Evolutionary conservation across 345 rosid species (phyloP), one percentile per base, ranked within the genome.

Genomic region (Murraya paniculata): DNA sequence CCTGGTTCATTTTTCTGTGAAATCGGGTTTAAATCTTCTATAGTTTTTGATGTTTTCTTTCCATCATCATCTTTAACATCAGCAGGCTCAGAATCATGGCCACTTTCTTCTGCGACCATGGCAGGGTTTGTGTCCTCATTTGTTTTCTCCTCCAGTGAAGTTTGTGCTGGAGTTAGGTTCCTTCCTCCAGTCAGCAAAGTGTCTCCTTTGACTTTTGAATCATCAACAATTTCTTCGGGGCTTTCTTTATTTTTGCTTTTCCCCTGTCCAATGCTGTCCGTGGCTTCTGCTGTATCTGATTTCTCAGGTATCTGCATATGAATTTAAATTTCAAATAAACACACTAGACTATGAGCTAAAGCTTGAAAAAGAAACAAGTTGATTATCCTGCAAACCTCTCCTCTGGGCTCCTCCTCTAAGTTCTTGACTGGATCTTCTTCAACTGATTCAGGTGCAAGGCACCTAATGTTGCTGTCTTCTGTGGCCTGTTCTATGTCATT

Each of bases 301-400:
- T 58, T 70, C 68, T 72, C 77, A 9, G 67, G 68, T 50, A 72
- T 73, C 87, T 84, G 71, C 45, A 66, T 3, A 65, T 64, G 3
- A 62, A 48, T 53, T 65, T 53, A 50, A 38, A 30, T 73, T 11
- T 76, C 38, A 68, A 76, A 38, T 64, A 38, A 67, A 53, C 3
- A 74, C 56, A 36, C 50, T 28, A 78, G 60, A 57, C 6, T 53
- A n/a, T 30, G 22, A 36, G 31, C 45, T 33, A 59, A 60, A 14
- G 18, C 45, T 68, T 35, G 22, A 2, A 10, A 35, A 83, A 13
- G 1, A 14, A 61, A 14, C 66, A 59, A 58, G 27, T n/a, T 25
- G 57, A 58, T 19, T 21, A 24, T 64, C 50, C 10, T 1, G 31
- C 78, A 68, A 33, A 82, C 85, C 83, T 82, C 77, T 79, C 11